Evolutionary conservation across 192 early-diverging fungal genomes (phyloP), one percentile per base, ranked within the genome.

Genomic region (Jimgerdemannia flammicorona): DNA sequence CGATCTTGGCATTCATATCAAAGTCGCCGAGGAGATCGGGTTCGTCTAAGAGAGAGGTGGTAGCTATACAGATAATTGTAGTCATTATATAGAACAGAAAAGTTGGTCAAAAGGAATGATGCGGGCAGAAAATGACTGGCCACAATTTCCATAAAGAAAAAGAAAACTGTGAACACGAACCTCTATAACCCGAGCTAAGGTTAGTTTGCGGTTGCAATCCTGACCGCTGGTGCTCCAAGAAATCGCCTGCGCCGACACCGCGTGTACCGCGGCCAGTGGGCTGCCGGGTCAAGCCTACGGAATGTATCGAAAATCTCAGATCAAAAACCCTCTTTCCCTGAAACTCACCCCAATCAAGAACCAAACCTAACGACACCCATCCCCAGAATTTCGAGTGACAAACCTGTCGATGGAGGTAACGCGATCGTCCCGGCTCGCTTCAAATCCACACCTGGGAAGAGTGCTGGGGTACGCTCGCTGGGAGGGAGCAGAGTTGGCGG

Each of bases 401-500:
- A 19, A 10, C 63, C 43, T 43, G 43, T 20, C 6, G 49, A 44
- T 40, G 76, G 69, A 6, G 65, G n/a, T 39, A 43, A 54, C 3
- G 14, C 44, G 9, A 39, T 7, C 19, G 67, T 2, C 76, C 8
- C 44, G 18, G 70, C 40, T 44, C 75, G 19, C 64, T 29, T 29
- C 29, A 29, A 29, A 29, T 29, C 29, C 29, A 44, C 44, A 71
- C 42, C 72, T 67, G 59, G 4, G 67, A 8, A 14, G 40, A n/a
- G 10, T 69, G 39, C n/a, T n/a, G 19, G 20, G 65, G 42, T 4
- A 44, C 84, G 84, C 41, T 84, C 73, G 4, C 84, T 77, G 19
- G 90, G 91, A 41, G 93, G 92, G 39, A 88, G 74, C 64, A 93
- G 71, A 3, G 84, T 83, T 1, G 77, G 11, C 10, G 93, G 91